These are phyloP conservation scores for Quercus phellos DNA, from an alignment of 331 rosid genomes.

Conservation along the genomic window DNA sequence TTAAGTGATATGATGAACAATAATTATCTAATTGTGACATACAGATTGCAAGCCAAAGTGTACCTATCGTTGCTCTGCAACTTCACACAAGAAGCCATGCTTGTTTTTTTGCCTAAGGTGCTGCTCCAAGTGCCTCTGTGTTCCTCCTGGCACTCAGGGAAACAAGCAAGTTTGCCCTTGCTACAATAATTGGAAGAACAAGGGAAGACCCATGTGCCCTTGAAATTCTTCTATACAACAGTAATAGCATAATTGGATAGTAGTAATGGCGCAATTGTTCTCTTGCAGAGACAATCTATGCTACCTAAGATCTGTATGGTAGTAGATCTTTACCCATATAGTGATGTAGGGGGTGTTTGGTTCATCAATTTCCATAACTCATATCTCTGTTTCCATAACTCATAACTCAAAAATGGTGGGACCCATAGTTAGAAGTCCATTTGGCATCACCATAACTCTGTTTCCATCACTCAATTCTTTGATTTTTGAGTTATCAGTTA, in stretches of 20 bases:
- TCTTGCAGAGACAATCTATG: background rate
- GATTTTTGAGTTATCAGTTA: too few species aligned
- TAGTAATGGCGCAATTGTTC: background rate
- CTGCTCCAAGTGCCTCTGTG: conserved; percentile 73
- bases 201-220: conserved; percentile 86
- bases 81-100: conserved; percentile 92
- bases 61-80: conserved; percentile 65
- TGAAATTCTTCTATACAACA: background rate
- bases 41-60: conserved; percentile 70
- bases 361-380: too few species aligned
- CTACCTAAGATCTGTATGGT: too few species aligned
- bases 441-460: too few species aligned
- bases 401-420: too few species aligned
- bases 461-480: too few species aligned
- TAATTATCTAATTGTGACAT: background rate
- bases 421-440: too few species aligned
- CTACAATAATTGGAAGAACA: conserved; percentile 89
- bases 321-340: background rate
- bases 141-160: conserved; percentile 76
- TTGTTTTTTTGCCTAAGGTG: conserved; percentile 86
- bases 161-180: conserved; percentile 79
- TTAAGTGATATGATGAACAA: background rate
- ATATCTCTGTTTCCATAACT: too few species aligned
- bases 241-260: background rate
- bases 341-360: background rate